Base-by-base conservation (phyloP, 352 stramenopile genomes). In the Phytophthora crassamura region DNA sequence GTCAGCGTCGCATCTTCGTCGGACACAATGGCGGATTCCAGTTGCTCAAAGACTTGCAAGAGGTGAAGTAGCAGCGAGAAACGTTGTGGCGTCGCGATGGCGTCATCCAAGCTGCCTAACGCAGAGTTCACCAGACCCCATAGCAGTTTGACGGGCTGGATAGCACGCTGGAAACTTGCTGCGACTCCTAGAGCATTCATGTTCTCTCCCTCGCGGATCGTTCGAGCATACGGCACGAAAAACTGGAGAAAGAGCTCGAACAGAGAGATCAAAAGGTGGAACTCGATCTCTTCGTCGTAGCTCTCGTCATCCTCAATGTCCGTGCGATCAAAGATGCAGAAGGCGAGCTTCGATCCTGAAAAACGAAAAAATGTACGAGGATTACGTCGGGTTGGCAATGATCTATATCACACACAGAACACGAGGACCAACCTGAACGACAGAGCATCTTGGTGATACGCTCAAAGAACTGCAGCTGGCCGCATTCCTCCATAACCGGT, bases 231-330 rank as follows among this genome's bases (percentile, higher is more conserved):
- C 14, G 79, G 66, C n/a, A 56, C 62, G 38, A 87, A 90, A 11
- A 89, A 74, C 54, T 91, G 79, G 34, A 91, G 62, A 20, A 89
- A 82, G 2, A 88, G 59, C 50, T 89, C 81, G 3, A 75, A 73
- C 10, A 90, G 43, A 11, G 80, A 75, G 32, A 87, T 82, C 22
- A 89, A 60, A 9, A 89, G 57, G 16, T 89, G 77, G 36, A 88
- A 88, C 65, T 90, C 83, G 41, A 89, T 78, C 52, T 91, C 80
- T 66, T 91, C 83, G 30, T 91, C 83, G 58, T 88, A 90, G 35
- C 75, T 82, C 35, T 91, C 83, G 28, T 89, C 82, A 49, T 91
- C 82, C 46, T 91, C 82, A 5, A 88, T 77, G 34, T 89, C 78
- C 0, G 74, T 88, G 25, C 80, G 80, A 32, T 91, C 82, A 48